Conservation (phyloP, 1,284 basidiomycete genomes). For the Melampsora larici-populina region DNA sequence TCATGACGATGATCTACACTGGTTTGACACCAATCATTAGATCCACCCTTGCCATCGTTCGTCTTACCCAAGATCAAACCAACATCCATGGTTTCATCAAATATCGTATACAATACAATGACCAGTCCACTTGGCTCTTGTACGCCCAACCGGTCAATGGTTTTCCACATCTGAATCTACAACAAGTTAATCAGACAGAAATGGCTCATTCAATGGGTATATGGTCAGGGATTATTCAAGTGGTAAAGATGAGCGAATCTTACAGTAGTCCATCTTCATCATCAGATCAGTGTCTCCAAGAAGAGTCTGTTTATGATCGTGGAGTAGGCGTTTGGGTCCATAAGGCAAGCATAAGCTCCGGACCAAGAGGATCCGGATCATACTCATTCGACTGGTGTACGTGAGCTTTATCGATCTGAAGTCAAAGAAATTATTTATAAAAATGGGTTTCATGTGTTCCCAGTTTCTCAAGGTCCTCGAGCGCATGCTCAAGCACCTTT, state of each 20-base stretch:
- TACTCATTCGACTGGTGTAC: constrained; percentile 43
- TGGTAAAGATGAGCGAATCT: constrained; percentile 41
- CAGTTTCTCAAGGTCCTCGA: constrained; percentile 34
- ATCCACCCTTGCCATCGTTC: constrained; percentile 24
- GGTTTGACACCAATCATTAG: constrained; percentile 18
- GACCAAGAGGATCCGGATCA: constrained; percentile 16
- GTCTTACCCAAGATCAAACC: constrained; percentile 9
- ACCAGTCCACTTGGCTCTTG: constrained; percentile 38
- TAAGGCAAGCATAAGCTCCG: constrained; percentile 26
- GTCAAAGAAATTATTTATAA: neutral
- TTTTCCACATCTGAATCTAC: constrained; percentile 20
- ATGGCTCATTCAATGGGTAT: neutral
- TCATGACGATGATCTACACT: constrained; percentile 27
- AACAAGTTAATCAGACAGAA: constrained; percentile 14
- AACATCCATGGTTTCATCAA: constrained; percentile 31
- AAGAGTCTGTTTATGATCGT: constrained; percentile 37
- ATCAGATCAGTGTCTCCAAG: constrained; percentile 15
- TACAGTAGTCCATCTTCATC: constrained; percentile 22
- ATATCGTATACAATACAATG: constrained; percentile 26
- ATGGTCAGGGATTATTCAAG: constrained; percentile 41
- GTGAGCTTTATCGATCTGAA: neutral
- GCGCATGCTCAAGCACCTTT: constrained; percentile 5
- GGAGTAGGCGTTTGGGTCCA: constrained; percentile 37
- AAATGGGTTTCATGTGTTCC: neutral
- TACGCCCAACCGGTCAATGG: constrained; percentile 9